phyloP scores from a whole-genome alignment of 1,284 basidiomycete genomes.

The Malassezia arunalokei region DNA sequence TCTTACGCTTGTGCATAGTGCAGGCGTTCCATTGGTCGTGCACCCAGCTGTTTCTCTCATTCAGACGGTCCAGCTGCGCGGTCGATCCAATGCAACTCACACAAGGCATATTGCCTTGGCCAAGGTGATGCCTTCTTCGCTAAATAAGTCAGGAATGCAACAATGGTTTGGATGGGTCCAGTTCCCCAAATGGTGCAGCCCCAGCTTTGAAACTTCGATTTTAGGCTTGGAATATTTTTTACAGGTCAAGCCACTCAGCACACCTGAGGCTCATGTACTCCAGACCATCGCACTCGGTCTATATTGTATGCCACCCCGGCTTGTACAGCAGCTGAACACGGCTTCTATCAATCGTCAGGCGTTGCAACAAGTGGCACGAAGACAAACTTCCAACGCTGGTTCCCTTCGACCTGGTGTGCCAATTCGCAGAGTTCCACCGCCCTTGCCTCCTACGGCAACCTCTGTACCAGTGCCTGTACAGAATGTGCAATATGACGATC shows the following conservation, averaged over 20 bases:
- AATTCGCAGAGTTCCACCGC: not conserved
- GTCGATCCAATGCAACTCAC: conserved; percentile 1
- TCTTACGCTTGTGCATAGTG: conserved; percentile 14
- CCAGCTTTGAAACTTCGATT: conserved; percentile 21
- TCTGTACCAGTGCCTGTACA: not conserved
- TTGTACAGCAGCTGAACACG: not conserved
- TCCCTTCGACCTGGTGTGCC: not conserved
- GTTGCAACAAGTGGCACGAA: not conserved
- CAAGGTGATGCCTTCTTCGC: not conserved
- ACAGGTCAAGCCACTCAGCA: conserved; percentile 18
- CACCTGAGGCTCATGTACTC: not conserved
- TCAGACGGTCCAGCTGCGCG: conserved; percentile 11
- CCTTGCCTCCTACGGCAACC: not conserved
- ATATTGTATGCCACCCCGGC: conserved; percentile 13
- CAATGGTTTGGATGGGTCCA: conserved; percentile 15
- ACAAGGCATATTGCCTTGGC: conserved; percentile 8
- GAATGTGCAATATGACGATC: not conserved
- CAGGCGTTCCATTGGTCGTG: conserved; percentile 8
- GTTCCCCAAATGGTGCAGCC: conserved; percentile 20
- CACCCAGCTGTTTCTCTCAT: conserved; percentile 13
- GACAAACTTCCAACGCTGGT: not conserved
- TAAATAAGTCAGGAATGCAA: conserved; percentile 12
- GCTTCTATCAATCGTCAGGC: not conserved
- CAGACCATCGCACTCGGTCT: conserved; percentile 6
- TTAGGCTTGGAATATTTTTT: conserved; percentile 31